Conservation (phyloP, 805 yeast genomes). For the Wickerhamomyces tratensis region DNA sequence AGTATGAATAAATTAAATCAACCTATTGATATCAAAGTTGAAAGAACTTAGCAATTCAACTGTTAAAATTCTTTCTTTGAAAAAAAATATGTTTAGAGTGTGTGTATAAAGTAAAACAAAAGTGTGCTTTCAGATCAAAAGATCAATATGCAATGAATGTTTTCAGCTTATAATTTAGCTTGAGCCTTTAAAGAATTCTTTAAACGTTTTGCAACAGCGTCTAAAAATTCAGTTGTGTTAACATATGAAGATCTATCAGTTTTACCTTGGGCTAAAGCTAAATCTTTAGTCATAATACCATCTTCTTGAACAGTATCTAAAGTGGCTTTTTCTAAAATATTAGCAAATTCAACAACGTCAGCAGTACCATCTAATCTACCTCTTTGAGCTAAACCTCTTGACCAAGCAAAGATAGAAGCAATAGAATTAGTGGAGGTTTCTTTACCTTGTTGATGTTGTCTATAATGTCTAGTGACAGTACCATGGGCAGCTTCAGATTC, state of each 20-base stretch:
- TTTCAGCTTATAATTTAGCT: not conserved
- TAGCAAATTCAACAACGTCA: slow-evolving; percentile 59
- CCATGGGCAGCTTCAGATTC: slow-evolving; percentile 87
- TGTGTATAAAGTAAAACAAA: no score
- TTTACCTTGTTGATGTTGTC: slow-evolving; percentile 74
- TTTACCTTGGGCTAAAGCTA: slow-evolving; percentile 63
- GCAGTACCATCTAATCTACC: slow-evolving; percentile 68
- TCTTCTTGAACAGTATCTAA: slow-evolving; percentile 65
- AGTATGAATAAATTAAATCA: not conserved
- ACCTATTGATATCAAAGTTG: not conserved
- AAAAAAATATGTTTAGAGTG: no score
- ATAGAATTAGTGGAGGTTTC: slow-evolving; percentile 81
- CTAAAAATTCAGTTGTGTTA: slow-evolving; percentile 67
- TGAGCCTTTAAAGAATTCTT: slow-evolving; percentile 20
- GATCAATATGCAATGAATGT: no score
- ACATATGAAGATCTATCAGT: slow-evolving; percentile 55
- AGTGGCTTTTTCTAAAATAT: slow-evolving; percentile 55
- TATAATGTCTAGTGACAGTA: slow-evolving; percentile 78
- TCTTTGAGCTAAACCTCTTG: slow-evolving; percentile 77
- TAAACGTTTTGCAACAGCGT: slow-evolving; percentile 61
- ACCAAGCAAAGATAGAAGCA: slow-evolving; percentile 81
- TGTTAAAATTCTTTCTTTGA: not conserved
- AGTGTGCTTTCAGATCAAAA: no score
- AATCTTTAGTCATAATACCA: slow-evolving; percentile 75
- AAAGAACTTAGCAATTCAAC: not conserved